phyloP scores from a whole-genome alignment of 192 early-diverging fungal species.

The Allomyces macrogynus region DNA sequence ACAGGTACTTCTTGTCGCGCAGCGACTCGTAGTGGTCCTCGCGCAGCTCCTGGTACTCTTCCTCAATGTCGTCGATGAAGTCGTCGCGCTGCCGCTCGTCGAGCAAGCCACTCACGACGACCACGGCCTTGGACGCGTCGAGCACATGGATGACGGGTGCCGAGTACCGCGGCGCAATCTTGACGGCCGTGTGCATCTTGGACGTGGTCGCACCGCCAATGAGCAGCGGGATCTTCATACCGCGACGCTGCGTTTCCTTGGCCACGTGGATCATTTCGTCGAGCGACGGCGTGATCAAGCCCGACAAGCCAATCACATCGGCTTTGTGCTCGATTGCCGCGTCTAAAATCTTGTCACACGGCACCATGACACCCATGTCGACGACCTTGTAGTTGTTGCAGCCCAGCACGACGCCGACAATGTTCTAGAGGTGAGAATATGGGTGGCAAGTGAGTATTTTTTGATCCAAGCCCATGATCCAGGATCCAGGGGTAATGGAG shows the following conservation, averaged over 20 bases:
- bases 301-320: conserved; percentile 80
- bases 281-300: conserved; percentile 82
- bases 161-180: conserved; percentile 76
- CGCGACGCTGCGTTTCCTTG: conserved; percentile 71
- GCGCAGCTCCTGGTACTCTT: conserved; percentile 86
- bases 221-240: conserved; percentile 73
- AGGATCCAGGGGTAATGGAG: too few relatives aligned
- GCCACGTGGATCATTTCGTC: conserved; percentile 96
- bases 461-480: too few relatives aligned
- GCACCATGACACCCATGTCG: conserved; percentile 88
- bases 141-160: conserved; percentile 64
- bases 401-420: conserved; percentile 86
- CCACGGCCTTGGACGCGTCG: conserved; percentile 78
- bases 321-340: conserved; percentile 72
- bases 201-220: conserved; percentile 91
- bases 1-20: conserved; percentile 62
- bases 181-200: conserved; percentile 92
- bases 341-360: conserved; percentile 81
- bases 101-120: conserved; percentile 71
- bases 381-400: conserved; percentile 95
- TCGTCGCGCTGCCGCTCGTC: conserved; percentile 58
- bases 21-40: conserved; percentile 84
- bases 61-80: conserved; percentile 66
- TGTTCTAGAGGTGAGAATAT: conserved; percentile 36
- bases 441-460: too few relatives aligned